Base-by-base conservation (phyloP, 2,329 filamentous ascomycete genomes). In the Calonectria leucothoes region DNA sequence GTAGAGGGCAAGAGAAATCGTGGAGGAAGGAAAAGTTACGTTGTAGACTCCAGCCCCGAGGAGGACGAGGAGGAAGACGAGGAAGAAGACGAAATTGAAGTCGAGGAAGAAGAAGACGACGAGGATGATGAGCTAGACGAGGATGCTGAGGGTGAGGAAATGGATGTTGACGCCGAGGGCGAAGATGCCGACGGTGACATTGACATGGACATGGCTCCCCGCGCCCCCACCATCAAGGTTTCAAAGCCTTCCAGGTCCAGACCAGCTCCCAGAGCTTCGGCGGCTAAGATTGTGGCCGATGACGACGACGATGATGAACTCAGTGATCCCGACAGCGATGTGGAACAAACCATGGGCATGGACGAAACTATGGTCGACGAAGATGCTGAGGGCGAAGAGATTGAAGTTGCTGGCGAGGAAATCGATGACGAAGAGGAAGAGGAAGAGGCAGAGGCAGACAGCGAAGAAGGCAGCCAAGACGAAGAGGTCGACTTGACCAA, bases 21-120 rank as follows among this genome's bases (percentile, higher is more conserved):
- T 11, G 88, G 88, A 7, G 86, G 86, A 23, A 90, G 90, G 83
- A 91, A 91, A 83, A 91, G 87, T 76, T 92, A 92, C 69, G 88
- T 91, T 42, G 88, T 92, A 29, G 90, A 91, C 74, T 90, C 88
- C 45, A 88, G 87, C 68, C 86, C 85, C 45, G 86, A 87, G n/a
- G 86, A 87, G 29, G 86, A 86, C 4, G 87, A 87, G 2, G 85
- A 86, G 11, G 85, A 69, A 17, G 67, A 69, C 6, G 67, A 69
- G 11, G 83, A 81, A 14, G 82, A 83, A 31, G 80, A 81, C 17
- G 82, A 84, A 23, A 82, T 84, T 23, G 85, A 84, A 33, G 85
- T 85, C 2, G 86, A 85, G 4, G 86, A 85, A 14, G 86, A 86
- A 12, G 86, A 86, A 11, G 86, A 86, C 15, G 85, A 86, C 20